Conservation (phyloP, 768 basidiomycete species). For the Suillus subaureus region DNA sequence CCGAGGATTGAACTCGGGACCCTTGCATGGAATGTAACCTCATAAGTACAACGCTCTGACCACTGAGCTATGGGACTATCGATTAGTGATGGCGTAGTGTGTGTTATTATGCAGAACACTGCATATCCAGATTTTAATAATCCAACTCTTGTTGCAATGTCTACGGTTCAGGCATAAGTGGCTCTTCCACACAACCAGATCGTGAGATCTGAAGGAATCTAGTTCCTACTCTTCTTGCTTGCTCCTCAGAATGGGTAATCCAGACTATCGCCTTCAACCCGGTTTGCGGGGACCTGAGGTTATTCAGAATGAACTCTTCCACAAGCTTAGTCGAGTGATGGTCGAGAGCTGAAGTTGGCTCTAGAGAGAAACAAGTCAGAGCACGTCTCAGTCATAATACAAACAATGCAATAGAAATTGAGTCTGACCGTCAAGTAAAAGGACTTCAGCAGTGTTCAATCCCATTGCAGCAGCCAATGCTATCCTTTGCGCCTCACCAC, state of each 20-base stretch:
- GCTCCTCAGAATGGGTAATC: constrained; percentile 89
- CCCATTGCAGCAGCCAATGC: constrained; percentile 76
- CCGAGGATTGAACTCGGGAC: constrained; percentile 67
- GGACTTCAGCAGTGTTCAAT: constrained; percentile 72
- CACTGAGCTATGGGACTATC: constrained; percentile 60
- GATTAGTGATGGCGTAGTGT: rapidly evolving
- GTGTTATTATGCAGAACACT: not conserved
- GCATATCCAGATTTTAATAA: not conserved
- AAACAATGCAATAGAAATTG: not conserved
- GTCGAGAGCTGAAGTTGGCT: constrained; percentile 91
- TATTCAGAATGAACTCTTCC: constrained; percentile 58
- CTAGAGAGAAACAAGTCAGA: constrained; percentile 39
- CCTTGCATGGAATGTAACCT: constrained; percentile 56
- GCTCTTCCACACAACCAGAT: constrained; percentile 47
- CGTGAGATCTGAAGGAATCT: constrained; percentile 56
- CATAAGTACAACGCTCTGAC: constrained; percentile 67
- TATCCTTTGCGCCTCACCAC: constrained; percentile 87
- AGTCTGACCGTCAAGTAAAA: constrained; percentile 75
- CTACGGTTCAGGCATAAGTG: constrained; percentile 29
- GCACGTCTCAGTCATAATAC: not conserved
- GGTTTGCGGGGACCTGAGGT: constrained; percentile 50
- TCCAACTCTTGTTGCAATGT: not conserved
- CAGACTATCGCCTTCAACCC: constrained; percentile 75
- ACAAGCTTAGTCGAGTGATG: constrained; percentile 63
- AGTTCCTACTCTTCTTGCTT: constrained; percentile 73